These are phyloP conservation scores for Posidonia australis DNA, from an alignment of 106 monocot genomes.

Conservation along the genomic window DNA sequence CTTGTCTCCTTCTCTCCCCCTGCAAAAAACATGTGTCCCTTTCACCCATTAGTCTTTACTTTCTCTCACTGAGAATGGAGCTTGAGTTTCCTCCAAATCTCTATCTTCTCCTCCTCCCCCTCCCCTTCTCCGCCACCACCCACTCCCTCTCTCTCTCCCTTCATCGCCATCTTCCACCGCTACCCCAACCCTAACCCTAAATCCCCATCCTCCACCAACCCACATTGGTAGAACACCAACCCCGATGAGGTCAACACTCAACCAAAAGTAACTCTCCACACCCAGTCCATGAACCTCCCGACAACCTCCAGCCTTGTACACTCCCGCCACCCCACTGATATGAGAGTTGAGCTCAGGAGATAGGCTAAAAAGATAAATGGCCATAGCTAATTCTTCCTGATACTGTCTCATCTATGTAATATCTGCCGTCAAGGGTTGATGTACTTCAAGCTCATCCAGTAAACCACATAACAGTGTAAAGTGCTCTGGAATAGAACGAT, in stretches of 20 bases:
- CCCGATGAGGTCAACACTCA: conserved; percentile 15
- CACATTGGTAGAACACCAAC: not conserved
- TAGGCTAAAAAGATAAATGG: no score
- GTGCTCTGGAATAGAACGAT: no score
- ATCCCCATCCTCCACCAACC: not conserved
- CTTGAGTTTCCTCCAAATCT: not conserved
- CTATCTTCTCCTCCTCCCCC: no score
- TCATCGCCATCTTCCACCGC: conserved; percentile 5
- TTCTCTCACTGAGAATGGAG: not conserved
- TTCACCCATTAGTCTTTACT: no score
- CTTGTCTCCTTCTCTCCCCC: no score
- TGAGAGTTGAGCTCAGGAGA: no score
- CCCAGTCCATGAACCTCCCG: conserved; percentile 39
- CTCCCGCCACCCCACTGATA: conserved; percentile 32
- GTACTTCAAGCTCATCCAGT: no score
- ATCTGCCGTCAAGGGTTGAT: no score
- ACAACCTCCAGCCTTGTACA: conserved; percentile 58
- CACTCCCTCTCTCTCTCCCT: not conserved
- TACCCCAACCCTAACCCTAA: not conserved
- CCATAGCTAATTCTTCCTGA: no score
- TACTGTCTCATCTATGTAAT: no score
- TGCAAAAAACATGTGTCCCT: no score
- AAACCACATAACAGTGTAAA: no score
- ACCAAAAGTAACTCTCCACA: conserved; percentile 50
- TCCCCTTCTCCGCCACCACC: not conserved